phyloP scores from a whole-genome alignment of 805 yeast genomes.

The Teunomyces cretensis region DNA sequence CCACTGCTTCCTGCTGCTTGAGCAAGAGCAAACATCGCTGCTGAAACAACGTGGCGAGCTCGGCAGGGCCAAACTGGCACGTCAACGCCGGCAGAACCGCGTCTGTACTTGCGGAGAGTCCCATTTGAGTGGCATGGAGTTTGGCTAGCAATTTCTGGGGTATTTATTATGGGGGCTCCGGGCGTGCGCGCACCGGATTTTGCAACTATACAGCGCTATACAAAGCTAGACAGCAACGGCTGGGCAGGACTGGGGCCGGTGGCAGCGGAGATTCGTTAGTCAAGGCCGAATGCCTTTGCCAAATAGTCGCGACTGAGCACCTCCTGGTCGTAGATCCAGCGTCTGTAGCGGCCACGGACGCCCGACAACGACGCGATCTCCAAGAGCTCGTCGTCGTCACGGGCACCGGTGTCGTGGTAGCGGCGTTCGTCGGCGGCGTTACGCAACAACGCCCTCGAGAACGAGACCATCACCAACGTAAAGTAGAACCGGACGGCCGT shows the following conservation, averaged over 20 bases:
- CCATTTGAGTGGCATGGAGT: conserved; percentile 11
- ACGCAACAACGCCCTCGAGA: conserved; percentile 55
- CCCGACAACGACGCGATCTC: conserved; percentile 9
- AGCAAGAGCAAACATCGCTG: conserved; percentile 15
- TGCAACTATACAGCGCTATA: not conserved
- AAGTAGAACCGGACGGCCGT: conserved; percentile 57
- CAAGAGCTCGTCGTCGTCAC: conserved; percentile 27
- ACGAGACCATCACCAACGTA: conserved; percentile 57
- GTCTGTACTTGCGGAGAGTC: conserved; percentile 16
- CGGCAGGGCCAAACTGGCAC: conserved; percentile 8
- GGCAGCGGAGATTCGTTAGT: too few relatives aligned
- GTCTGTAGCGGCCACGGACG: conserved; percentile 18
- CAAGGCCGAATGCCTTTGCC: conserved; percentile 18
- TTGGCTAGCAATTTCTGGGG: not conserved
- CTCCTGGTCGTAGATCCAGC: conserved; percentile 28
- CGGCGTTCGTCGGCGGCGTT: conserved; percentile 26
- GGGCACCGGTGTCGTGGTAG: conserved; percentile 16
- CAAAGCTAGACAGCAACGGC: not conserved
- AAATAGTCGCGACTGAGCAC: conserved; percentile 30
- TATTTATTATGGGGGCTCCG: not conserved
- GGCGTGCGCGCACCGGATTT: not conserved
- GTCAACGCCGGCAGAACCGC: not conserved
- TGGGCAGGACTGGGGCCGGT: too few relatives aligned
- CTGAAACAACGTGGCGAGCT: conserved; percentile 20
- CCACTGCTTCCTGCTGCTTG: conserved; percentile 18